Evolutionary conservation across 306 rosid species (phyloP).

Genomic region (Rosa chinensis): DNA sequence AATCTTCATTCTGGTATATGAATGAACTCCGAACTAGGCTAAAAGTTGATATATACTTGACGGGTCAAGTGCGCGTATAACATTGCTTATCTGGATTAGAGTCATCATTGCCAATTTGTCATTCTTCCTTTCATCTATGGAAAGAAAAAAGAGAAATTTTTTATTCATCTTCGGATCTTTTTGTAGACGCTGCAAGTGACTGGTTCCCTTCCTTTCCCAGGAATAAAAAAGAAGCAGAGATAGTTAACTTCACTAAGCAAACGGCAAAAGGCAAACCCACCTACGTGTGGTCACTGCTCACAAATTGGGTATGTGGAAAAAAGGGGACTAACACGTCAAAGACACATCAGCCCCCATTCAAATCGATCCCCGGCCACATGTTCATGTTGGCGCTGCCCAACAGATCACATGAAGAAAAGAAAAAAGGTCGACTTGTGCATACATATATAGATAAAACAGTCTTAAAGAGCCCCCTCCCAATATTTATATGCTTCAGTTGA

Average conservation of each 20-base stretch:
- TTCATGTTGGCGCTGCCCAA: slow-evolving; percentile 1
- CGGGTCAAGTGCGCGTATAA: neutral
- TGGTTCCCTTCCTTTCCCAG: neutral
- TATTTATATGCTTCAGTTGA: neutral
- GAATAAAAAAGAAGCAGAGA: neutral
- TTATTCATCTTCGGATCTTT: neutral
- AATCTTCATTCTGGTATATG: neutral
- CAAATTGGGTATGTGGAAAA: neutral
- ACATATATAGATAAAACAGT: neutral
- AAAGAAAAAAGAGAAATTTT: neutral
- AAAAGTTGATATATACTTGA: neutral
- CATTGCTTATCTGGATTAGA: slow-evolving; percentile 12
- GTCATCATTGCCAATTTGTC: slow-evolving; percentile 5
- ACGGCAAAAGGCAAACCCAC: neutral
- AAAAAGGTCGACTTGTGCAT: neutral
- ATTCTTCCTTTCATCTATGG: neutral
- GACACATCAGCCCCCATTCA: slow-evolving; percentile 9
- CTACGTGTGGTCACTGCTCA: neutral
- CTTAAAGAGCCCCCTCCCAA: neutral
- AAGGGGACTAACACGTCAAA: neutral
- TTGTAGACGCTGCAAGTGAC: neutral
- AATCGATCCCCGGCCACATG: neutral
- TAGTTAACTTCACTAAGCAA: slow-evolving; percentile 4
- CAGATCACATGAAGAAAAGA: neutral
- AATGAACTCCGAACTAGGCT: neutral